Base-by-base conservation (phyloP, 306 rosid species). In the Lathyrus sativus region DNA sequence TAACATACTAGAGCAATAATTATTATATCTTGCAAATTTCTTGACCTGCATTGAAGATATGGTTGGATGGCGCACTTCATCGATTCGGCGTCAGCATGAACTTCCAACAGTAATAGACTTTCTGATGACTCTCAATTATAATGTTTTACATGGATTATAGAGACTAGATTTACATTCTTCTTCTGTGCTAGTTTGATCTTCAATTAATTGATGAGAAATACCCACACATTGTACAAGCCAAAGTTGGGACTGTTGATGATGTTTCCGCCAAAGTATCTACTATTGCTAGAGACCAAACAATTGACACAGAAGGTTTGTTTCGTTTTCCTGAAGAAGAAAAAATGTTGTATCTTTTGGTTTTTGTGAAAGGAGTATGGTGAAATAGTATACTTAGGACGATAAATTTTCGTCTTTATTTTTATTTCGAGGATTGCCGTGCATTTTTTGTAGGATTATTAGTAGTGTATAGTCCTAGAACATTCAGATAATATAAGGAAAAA, bases 61-160 rank as follows among this genome's bases (percentile, higher is more conserved):
- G 91, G 99, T 93, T 68, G 99, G 99, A 67, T 93, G 99, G 99
- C 81, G 96, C 75, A 93, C 97, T n/a, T 93, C 99, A 65, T 93
- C 99, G 7, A 93, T 93, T 71, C 85, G 99, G 59, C 97, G 95
- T 74, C 95, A 88, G 74, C 80, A 80, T 83, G 99, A 93, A 84
- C 97, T 93, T 76, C 99, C 97, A 13, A 87, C 85, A 91, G 99
- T 86, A 78, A 67, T 35, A 77, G 11, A 56, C n/a, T 72, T 31
- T 77, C 64, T 66, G 33, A 54, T 13, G 48, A 26, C 46, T 72
- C 57, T 57, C 18, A 29, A 53, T 22, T 38, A 60, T 71, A 14
- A 9, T 67, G 46, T 60, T 62, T 61, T 60, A 44, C 42, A 26
- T 75, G 69, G 74, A 58, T 70, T 55, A 68, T 24, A 14, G 56